Conservation (phyloP, 1,139 yeast species). For the Sugiyamaella grinbergsii region DNA sequence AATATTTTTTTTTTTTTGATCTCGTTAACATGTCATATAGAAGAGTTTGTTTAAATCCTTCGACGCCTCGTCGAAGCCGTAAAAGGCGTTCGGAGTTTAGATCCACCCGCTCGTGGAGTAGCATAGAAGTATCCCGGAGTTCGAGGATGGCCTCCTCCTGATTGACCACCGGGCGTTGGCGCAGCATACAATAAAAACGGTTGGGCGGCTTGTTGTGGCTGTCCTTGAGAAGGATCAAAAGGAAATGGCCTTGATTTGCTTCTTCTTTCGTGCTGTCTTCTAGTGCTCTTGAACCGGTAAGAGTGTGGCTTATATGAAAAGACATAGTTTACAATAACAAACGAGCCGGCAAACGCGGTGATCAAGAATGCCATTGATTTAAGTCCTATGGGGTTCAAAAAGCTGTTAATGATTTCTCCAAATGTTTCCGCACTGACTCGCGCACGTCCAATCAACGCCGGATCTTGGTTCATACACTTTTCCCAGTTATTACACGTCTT, state of each 20-base stretch:
- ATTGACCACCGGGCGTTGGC: slow-evolving; percentile 11
- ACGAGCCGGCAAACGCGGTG: slow-evolving; percentile 42
- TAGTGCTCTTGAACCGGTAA: slow-evolving; percentile 4
- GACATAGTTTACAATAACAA: slow-evolving; percentile 27
- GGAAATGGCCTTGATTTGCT: background rate
- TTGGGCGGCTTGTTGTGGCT: slow-evolving; percentile 21
- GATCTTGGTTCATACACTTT: slow-evolving; percentile 85
- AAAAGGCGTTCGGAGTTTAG: slow-evolving; percentile 7
- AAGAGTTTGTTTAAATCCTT: background rate
- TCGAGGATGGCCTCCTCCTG: slow-evolving; percentile 10
- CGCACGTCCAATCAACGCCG: slow-evolving; percentile 74
- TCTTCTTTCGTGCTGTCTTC: background rate
- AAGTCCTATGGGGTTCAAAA: slow-evolving; percentile 73
- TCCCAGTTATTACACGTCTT: slow-evolving; percentile 74
- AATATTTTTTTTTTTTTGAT: background rate
- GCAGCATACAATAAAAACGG: slow-evolving; percentile 17
- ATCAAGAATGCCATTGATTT: slow-evolving; percentile 61
- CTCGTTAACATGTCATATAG: too few species aligned
- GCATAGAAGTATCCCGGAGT: slow-evolving; percentile 14
- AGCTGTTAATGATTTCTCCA: slow-evolving; percentile 79
- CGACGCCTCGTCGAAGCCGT: slow-evolving; percentile 14
- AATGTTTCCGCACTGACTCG: slow-evolving; percentile 77
- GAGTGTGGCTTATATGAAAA: slow-evolving; percentile 23
- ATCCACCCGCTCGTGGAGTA: slow-evolving; percentile 1
- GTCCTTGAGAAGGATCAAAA: slow-evolving; percentile 1